Evolutionary conservation across 1,284 basidiomycete species (phyloP), one percentile per base, ranked within the genome.

Genomic region (Moniliella sp.): DNA sequence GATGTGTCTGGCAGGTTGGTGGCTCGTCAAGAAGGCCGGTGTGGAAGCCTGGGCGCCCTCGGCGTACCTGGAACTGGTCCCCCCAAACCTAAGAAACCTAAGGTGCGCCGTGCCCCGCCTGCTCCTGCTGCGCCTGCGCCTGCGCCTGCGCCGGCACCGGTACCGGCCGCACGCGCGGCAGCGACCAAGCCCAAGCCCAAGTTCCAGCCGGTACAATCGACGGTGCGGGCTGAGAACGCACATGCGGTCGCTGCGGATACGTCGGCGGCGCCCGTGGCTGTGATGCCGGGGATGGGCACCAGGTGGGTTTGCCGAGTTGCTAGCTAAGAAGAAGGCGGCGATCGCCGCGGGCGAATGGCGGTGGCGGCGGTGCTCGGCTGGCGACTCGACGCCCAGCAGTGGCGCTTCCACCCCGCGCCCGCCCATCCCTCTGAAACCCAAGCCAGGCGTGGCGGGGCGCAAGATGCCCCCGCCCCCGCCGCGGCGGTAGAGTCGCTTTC

Each of bases 1-100:
- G 7, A 7, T 26, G 18, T 34, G n/a, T 12, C 18, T 39, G 25
- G 42, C 42, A 15, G 66, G 70, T 1, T 97, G 88, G 88, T 94
- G 88, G 84, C 68, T 94, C 27, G 76, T 94, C 31, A 81, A 78
- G 67, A 86, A 81, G 64, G 70, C 69, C 35, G 72, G 70, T 1
- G 63, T 66, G 14, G 83, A 94, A 61, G 88, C 83, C 10, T 97
- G 86, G 86, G 79, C 84, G 11, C 84, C 70, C 77, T 80, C 69
- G 82, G 94, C 54, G 91, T 91, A 37, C 81, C 83, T 64, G 40
- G 65, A 62, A 32, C 33, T 42, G 12, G 67, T 73, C 13, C 68
- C 71, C 0, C 76, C 79, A 0, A 62, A 38, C 45, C 58, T 29
- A 54, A 23, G n/a, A 23, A 7, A 7, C 8, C n/a, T 23, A n/a